These are phyloP conservation scores for Colletotrichum lindemuthianum DNA, from an alignment of 2,329 filamentous ascomycete species.

Conservation along the genomic window DNA sequence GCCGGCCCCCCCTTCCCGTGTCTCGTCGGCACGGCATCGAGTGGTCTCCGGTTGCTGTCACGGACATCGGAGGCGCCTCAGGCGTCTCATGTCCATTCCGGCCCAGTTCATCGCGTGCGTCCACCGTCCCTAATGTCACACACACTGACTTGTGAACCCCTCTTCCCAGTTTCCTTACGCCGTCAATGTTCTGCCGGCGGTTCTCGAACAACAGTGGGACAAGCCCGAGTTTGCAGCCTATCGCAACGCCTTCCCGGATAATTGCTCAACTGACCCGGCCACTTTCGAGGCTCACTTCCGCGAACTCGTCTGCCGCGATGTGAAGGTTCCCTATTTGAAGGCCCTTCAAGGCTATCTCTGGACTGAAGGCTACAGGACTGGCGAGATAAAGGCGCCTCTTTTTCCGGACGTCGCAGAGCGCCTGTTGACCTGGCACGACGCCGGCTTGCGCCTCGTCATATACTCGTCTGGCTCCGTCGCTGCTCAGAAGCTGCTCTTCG, in stretches of 20 bases:
- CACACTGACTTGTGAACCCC: slow-evolving; percentile 11
- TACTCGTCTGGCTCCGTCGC: slow-evolving; percentile 85
- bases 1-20: slow-evolving; percentile 29
- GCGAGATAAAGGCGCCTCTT: slow-evolving; percentile 76
- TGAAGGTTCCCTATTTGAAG: slow-evolving; percentile 83
- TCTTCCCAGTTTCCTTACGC: slow-evolving; percentile 78
- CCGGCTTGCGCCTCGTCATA: slow-evolving; percentile 72
- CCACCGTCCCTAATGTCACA: slow-evolving; percentile 13
- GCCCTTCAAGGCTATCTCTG: slow-evolving; percentile 83
- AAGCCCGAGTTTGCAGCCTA: slow-evolving; percentile 71
- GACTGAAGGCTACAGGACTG: slow-evolving; percentile 77
- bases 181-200: slow-evolving; percentile 70
- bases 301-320: slow-evolving; percentile 76
- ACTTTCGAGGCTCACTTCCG: slow-evolving; percentile 74
- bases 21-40: too few relatives aligned
- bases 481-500: slow-evolving; percentile 83
- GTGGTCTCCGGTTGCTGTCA: neutral
- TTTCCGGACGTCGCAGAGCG: slow-evolving; percentile 78
- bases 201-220: slow-evolving; percentile 75
- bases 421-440: slow-evolving; percentile 66
- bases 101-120: slow-evolving; percentile 2
- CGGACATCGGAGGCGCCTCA: slow-evolving; percentile 15
- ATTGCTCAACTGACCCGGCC: slow-evolving; percentile 66
- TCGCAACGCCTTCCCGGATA: slow-evolving; percentile 75
- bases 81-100: slow-evolving; percentile 8